These are phyloP conservation scores for Zoysia pacifica DNA, from an alignment of 176 grass and related monocot genomes.

Conservation along the genomic window DNA sequence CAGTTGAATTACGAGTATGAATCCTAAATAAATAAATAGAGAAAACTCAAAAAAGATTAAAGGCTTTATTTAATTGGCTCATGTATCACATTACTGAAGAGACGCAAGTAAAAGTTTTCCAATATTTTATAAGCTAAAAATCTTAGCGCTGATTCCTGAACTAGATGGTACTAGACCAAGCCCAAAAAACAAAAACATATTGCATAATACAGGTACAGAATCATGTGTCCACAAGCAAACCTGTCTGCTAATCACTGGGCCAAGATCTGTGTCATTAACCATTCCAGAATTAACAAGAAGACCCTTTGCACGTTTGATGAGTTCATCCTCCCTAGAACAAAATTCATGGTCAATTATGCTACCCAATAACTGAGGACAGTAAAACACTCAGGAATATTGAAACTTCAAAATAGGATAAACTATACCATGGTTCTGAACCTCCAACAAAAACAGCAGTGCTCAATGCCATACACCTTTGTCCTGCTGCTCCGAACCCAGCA, in stretches of 20 bases:
- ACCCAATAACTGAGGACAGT: neutral
- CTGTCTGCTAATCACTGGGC: constrained; percentile 92
- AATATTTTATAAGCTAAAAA: neutral
- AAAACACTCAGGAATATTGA: neutral
- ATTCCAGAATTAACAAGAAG: constrained; percentile 84
- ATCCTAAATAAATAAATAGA: neutral
- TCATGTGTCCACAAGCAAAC: constrained; percentile 40
- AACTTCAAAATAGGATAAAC: constrained; percentile 32
- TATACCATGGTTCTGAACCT: constrained; percentile 88
- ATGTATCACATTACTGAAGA: constrained; percentile 9
- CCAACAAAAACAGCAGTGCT: constrained; percentile 97
- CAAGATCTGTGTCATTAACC: constrained; percentile 74
- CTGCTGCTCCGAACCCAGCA: constrained; percentile 97
- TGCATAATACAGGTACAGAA: neutral
- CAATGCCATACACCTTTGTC: constrained; percentile 99
- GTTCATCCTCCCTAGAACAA: constrained; percentile 78
- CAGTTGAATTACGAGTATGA: neutral
- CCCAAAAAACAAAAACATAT: neutral
- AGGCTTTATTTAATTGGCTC: constrained; percentile 9
- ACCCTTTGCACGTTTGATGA: constrained; percentile 57
- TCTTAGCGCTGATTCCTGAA: neutral
- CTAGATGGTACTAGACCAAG: neutral
- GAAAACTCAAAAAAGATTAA: neutral
- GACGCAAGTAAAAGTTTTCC: neutral
- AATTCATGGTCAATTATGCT: constrained; percentile 14